Percentiles rank a stretch among this genome's conserved stretches.
Conservation (phyloP, 345 rosid species). For the Aegle marmelos region DNA sequence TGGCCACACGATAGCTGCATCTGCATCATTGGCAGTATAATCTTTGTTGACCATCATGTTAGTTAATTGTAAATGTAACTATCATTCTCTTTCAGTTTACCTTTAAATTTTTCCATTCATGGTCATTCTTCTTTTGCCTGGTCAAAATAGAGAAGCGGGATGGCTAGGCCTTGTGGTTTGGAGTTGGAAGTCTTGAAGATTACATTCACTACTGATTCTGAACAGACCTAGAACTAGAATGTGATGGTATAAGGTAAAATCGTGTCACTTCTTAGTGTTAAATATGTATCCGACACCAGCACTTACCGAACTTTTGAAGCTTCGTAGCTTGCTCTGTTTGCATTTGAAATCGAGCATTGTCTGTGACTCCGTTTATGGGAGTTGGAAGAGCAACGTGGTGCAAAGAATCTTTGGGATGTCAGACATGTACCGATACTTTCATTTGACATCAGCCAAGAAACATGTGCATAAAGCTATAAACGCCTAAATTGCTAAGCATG, state of each 20-base stretch:
- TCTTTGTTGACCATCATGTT: no score
- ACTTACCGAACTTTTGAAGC: not conserved
- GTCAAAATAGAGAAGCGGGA: no score
- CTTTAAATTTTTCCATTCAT: no score
- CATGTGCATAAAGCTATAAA: not conserved
- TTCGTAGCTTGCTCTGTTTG: not conserved
- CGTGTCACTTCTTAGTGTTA: not conserved
- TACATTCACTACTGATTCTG: no score
- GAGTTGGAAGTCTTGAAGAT: not conserved
- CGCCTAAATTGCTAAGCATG: not conserved
- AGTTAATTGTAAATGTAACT: no score
- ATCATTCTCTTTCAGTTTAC: no score
- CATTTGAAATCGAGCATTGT: not conserved
- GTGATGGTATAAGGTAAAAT: not conserved
- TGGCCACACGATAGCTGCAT: no score
- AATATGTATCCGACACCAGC: not conserved
- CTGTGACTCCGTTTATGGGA: not conserved
- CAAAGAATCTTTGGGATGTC: not conserved
- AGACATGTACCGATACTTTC: not conserved
- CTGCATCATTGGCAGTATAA: no score
- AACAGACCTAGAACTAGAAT: no score
- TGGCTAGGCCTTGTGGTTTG: no score
- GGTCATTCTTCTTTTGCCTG: no score
- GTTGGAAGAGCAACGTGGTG: not conserved
- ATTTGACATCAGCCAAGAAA: not conserved